These are phyloP conservation scores for Metschnikowia drakensbergensis DNA, from an alignment of 805 yeast genomes.

Conservation along the genomic window DNA sequence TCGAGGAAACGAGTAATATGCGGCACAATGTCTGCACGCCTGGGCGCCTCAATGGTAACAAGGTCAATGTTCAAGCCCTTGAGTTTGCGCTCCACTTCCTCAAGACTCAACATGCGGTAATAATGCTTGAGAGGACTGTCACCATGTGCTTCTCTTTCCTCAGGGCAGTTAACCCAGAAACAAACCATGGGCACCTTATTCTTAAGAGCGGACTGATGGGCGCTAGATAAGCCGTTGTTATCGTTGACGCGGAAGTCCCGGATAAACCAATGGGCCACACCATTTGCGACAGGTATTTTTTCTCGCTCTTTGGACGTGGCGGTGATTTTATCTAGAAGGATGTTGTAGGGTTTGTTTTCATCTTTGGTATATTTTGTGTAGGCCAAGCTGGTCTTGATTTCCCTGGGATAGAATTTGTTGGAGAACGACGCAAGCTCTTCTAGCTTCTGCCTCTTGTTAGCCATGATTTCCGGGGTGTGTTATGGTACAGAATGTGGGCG, in stretches of 20 bases:
- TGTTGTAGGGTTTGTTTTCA: conserved; percentile 28
- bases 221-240: conserved; percentile 39
- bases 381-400: conserved; percentile 14
- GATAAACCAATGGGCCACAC: conserved; percentile 45
- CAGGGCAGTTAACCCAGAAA: conserved; percentile 39
- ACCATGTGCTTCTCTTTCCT: conserved; percentile 40
- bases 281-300: conserved; percentile 14
- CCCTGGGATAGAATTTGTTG: conserved; percentile 13
- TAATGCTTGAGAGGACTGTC: conserved; percentile 42
- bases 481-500: background rate
- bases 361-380: conserved; percentile 25
- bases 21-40: conserved; percentile 26
- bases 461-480: conserved; percentile 7
- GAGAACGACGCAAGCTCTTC: conserved; percentile 15
- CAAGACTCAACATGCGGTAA: conserved; percentile 34
- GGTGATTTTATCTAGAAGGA: conserved; percentile 14
- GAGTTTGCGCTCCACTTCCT: conserved; percentile 28
- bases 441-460: conserved; percentile 14
- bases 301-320: conserved; percentile 11
- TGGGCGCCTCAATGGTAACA: conserved; percentile 35
- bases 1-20: conserved; percentile 23
- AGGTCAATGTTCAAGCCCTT: conserved; percentile 36
- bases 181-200: conserved; percentile 34
- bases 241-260: conserved; percentile 45
- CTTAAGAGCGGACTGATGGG: conserved; percentile 29